Evolutionary conservation across 139 green algal species (phyloP).

Genomic region (Chlamydomonas sp.): DNA sequence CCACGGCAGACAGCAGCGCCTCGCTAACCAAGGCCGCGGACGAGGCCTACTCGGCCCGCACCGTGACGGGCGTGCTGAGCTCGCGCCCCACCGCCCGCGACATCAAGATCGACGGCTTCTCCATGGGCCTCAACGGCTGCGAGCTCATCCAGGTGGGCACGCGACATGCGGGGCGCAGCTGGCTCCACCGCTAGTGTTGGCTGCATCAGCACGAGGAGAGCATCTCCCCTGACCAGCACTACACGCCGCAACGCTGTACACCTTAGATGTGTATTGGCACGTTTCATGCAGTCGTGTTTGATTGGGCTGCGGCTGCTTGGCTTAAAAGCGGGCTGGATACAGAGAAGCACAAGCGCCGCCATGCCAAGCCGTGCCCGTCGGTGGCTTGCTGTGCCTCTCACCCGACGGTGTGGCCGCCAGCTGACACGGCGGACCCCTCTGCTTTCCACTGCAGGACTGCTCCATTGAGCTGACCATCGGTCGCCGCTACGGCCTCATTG

Average conservation of each 20-base stretch:
- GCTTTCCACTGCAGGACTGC: constrained; percentile 60
- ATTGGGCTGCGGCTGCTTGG: too few species aligned
- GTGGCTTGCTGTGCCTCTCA: too few species aligned
- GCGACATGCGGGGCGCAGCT: neutral
- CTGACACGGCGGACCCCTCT: neutral
- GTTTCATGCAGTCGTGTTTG: too few species aligned
- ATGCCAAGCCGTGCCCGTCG: too few species aligned
- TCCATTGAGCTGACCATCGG: constrained; percentile 87
- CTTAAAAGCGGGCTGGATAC: too few species aligned
- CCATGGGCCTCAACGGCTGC: constrained; percentile 74
- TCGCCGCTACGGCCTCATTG: constrained; percentile 86
- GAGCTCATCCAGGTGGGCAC: constrained; percentile 64
- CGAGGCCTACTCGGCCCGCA: constrained; percentile 24
- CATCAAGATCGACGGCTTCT: constrained; percentile 75
- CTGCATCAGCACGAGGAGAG: neutral
- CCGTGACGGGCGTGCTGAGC: constrained; percentile 66
- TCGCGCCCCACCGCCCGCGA: constrained; percentile 65
- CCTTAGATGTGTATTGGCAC: neutral
- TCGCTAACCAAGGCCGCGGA: neutral
- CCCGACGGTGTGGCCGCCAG: too few species aligned
- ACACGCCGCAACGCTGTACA: neutral
- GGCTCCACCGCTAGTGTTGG: neutral
- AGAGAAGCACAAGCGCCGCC: too few species aligned
- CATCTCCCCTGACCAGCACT: neutral
- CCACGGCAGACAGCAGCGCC: constrained; percentile 8